Conservation (phyloP, 257 asterid genomes). For the Ophiorrhiza pumila region DNA sequence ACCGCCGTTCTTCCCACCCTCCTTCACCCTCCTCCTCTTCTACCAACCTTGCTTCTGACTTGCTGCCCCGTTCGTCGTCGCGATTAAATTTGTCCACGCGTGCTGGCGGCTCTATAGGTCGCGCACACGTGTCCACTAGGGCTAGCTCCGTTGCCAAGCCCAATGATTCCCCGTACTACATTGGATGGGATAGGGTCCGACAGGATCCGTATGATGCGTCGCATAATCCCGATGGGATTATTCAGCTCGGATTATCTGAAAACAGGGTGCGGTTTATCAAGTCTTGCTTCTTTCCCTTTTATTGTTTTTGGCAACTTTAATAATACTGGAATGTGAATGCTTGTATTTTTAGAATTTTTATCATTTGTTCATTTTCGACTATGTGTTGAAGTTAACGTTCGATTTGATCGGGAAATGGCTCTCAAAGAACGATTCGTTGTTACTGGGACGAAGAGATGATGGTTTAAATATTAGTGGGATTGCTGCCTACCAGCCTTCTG, state of each 20-base stretch:
- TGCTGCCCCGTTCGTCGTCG: conserved; percentile 63
- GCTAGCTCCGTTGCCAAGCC: conserved; percentile 61
- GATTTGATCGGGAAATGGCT: conserved; percentile 91
- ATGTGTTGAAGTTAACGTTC: conserved; percentile 58
- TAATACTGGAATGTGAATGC: background rate
- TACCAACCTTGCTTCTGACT: conserved; percentile 33
- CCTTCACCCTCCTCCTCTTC: conserved; percentile 50
- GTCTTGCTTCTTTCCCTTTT: conserved; percentile 9
- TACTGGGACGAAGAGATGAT: conserved; percentile 41
- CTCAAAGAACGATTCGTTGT: conserved; percentile 34
- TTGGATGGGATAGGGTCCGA: conserved; percentile 69
- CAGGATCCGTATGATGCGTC: conserved; percentile 56
- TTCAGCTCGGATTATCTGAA: conserved; percentile 87
- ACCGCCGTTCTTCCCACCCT: conserved; percentile 58
- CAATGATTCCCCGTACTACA: conserved; percentile 74
- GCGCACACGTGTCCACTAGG: conserved; percentile 52
- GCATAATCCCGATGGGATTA: conserved; percentile 61
- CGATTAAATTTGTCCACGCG: conserved; percentile 61
- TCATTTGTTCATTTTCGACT: conserved; percentile 2
- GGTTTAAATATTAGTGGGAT: conserved; percentile 54
- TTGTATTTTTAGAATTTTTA: background rate
- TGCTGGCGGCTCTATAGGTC: conserved; percentile 48
- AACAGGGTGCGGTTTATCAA: conserved; percentile 48
- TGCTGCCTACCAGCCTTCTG: conserved; percentile 75
- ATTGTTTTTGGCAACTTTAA: background rate